Evolutionary conservation across 495 filamentous ascomycete genomes (phyloP).

Genomic region (Massariosphaeria phaeospora): DNA sequence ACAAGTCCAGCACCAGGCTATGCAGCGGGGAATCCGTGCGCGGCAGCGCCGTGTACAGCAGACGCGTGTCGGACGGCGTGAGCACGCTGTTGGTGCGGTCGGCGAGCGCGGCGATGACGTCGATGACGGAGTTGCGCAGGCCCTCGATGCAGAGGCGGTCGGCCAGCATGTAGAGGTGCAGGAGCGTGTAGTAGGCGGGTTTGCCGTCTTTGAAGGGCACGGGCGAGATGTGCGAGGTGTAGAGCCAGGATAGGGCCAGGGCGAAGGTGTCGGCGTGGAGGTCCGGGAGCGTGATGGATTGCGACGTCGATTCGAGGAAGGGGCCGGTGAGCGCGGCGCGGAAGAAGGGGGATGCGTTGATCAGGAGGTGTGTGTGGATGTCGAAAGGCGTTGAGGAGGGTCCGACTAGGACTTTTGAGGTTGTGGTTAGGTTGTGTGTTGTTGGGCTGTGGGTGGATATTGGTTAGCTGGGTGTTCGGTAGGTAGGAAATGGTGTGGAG

Average conservation of each 20-base stretch:
- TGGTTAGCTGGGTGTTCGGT: background rate
- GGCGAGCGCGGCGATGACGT: conserved; percentile 41
- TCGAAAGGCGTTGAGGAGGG: conserved; percentile 35
- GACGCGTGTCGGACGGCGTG: conserved; percentile 45
- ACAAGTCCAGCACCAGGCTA: conserved; percentile 45
- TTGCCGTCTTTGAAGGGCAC: conserved; percentile 35
- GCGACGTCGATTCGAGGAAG: conserved; percentile 44
- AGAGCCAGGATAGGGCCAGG: conserved; percentile 47
- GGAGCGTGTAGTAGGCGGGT: conserved; percentile 46
- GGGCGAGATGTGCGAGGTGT: conserved; percentile 36
- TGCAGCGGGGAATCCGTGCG: conserved; percentile 32
- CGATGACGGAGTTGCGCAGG: conserved; percentile 42
- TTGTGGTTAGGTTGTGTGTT: conserved; percentile 22
- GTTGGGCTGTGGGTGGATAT: background rate
- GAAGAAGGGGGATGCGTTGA: conserved; percentile 46
- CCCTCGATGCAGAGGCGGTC: conserved; percentile 42
- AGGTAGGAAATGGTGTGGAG: background rate
- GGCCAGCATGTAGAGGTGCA: conserved; percentile 46
- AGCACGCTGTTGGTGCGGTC: conserved; percentile 46
- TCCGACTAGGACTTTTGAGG: conserved; percentile 41
- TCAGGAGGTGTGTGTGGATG: conserved; percentile 45
- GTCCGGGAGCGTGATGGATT: conserved; percentile 42
- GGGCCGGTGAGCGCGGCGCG: conserved; percentile 45
- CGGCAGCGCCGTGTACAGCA: conserved; percentile 40
- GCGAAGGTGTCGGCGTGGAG: conserved; percentile 42